Conservation (phyloP, 805 yeast species). For the Pichia nakasei region DNA sequence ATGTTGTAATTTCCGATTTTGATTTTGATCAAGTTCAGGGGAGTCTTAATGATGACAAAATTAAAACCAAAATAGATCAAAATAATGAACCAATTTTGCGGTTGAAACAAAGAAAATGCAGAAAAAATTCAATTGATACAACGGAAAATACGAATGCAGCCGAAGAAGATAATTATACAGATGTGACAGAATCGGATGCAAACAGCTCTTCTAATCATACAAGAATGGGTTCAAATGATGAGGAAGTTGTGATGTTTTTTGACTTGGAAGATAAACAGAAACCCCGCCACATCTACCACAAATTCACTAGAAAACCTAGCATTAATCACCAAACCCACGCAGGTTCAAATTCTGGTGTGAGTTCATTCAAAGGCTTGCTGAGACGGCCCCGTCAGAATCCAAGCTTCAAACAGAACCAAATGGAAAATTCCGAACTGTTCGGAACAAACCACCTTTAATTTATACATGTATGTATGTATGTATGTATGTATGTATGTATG, state of each 20-base stretch:
- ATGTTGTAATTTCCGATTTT: too few relatives aligned
- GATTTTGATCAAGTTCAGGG: too few relatives aligned
- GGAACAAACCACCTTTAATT: too few relatives aligned
- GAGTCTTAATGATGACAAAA: too few relatives aligned
- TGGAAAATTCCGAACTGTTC: too few relatives aligned
- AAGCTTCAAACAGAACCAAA: too few relatives aligned
- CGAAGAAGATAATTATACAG: neutral
- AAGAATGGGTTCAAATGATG: neutral
- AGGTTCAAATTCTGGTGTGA: neutral
- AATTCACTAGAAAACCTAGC: neutral
- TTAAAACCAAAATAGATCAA: too few relatives aligned
- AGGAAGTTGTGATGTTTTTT: neutral
- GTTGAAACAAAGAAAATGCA: neutral
- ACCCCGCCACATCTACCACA: neutral
- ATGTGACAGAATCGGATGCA: neutral
- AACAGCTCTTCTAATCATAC: neutral
- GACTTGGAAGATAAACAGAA: neutral
- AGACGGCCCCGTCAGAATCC: neutral
- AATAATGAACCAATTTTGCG: too few relatives aligned
- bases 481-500: too few relatives aligned
- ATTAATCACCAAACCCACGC: neutral
- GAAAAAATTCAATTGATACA: neutral
- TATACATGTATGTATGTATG: too few relatives aligned
- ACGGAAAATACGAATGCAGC: neutral
- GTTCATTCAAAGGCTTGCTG: neutral